Evolutionary conservation across 164 flowering plant genomes (phyloP), one percentile per base, ranked within the genome.

Genomic region (Litsea cubeba): DNA sequence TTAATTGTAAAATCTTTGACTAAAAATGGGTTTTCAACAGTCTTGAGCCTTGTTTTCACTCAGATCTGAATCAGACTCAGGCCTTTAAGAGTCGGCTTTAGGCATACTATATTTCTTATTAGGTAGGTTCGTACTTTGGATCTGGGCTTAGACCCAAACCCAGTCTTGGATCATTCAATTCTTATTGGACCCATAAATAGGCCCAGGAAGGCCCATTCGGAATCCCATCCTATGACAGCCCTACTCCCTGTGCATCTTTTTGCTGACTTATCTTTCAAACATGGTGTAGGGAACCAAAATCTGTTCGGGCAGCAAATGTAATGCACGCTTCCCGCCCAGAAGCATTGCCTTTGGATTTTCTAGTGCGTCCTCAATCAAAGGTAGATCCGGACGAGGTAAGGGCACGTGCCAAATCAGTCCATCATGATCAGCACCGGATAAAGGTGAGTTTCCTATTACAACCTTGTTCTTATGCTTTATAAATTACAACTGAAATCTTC

Each of bases 301-400:
- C 97, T 71, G 81, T 90, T 12, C 89, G 84, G 68, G 84, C 97
- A 68, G 88, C 94, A 25, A 76, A 89, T 18, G 86, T 90, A 79
- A 81, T 50, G 71, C 94, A 84, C 84, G 81, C 98, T 26, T 78
- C 92, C 22, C 87, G 97, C 81, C 99, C 99, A 28, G 98, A 94
- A 83, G 99, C 99, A 69, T 82, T 89, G 73, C 87, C 95, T 11
- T 68, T 96, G 88, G 98, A 94, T 83, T 96, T 92, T 79, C 40
- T 90, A 23, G 87, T 96, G 65, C 98, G 99, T 22, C 99, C 99
- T n/a, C 95, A 92, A 74, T 96, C 99, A 17, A 96, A 96, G 84
- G 79, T 96, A 80, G 99, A 94, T 77, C 98, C 98, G 0, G 94
- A 92, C 49, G 95, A 86, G 83, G 70, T 96, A 46, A 84, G 97